Base-by-base conservation (phyloP, 2,329 filamentous ascomycete genomes). In the Trichoderma koningiopsis region DNA sequence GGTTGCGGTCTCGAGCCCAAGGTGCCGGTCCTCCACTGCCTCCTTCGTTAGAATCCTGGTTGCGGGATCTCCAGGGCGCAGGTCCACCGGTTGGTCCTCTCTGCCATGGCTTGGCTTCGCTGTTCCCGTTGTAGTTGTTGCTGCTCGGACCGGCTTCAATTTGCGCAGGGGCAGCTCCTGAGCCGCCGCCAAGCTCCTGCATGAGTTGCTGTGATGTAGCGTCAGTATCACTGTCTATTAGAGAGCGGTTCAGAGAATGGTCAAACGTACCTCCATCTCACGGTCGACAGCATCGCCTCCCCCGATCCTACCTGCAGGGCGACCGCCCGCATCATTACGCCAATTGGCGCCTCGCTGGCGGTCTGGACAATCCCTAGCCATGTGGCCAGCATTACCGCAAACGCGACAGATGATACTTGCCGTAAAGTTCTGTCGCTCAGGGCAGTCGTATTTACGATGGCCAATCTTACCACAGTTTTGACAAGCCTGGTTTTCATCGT, bases 381-480 rank as follows among this genome's bases (percentile, higher is more conserved):
- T 97, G 76, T 99, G 96, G 24, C 96, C 96, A 73, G 96, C 94
- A 79, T 98, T 97, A 74, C 96, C 96, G 83, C 96, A 99, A 75
- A 97, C 92, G 76, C 95, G 94, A 83, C 96, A 99, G 78, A 99
- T 98, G 79, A 99, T 98, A 82, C 94, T 98, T 76, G 96, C 94
- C n/a, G 96, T 99, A 83, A 92, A 98, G 83, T 99, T 99, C 79
- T 94, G 93, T 81, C 96, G 93, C 83, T 99, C 93, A 16, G 96
- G 96, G 76, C 96, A 99, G 79, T 99, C 96, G 80, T 97, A 98
- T 83, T 99, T 99, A 82, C 96, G 91, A 81, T 99, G 96, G 71
- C 96, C 96, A 73, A 99, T 99, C 86, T 98, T 94, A 75, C 96
- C 96, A 82, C 93, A 99, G 85, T 99, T 99, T 84, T 99, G 96